Conservation (phyloP, 441 rosid species). For the Melianthus villosus region DNA sequence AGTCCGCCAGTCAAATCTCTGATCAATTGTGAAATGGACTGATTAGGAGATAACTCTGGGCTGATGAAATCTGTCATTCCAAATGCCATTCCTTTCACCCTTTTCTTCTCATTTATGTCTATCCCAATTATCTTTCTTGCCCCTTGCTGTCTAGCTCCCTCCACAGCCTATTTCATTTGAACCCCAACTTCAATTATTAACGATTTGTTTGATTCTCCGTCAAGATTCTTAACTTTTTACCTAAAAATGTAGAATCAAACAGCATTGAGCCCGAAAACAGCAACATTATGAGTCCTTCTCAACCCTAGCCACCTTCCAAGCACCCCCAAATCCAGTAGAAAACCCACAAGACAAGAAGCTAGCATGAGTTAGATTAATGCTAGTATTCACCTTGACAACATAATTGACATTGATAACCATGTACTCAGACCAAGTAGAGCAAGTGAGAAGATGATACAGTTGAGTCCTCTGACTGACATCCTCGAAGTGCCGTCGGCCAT, state of each 20-base stretch:
- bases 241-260: no score
- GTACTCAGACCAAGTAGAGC: slow-evolving; percentile 39
- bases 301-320: slow-evolving; percentile 40
- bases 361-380: slow-evolving; percentile 13
- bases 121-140: slow-evolving; percentile 29
- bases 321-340: slow-evolving; percentile 40
- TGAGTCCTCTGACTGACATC: slow-evolving; percentile 20
- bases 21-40: slow-evolving; percentile 18
- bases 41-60: slow-evolving; percentile 10
- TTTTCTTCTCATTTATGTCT: slow-evolving; percentile 22
- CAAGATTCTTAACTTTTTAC: no score
- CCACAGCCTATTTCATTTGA: slow-evolving; percentile 14
- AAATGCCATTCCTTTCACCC: slow-evolving; percentile 20
- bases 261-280: slow-evolving; percentile 44
- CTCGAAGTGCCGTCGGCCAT: slow-evolving; percentile 32
- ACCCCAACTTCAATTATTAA: neutral
- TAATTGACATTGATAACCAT: slow-evolving; percentile 16
- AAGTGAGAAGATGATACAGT: slow-evolving; percentile 17
- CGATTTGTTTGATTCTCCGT: slow-evolving; percentile 22
- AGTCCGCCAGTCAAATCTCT: slow-evolving; percentile 20
- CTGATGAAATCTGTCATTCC: slow-evolving; percentile 40
- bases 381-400: slow-evolving; percentile 16
- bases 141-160: slow-evolving; percentile 25
- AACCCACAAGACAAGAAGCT: slow-evolving; percentile 33
- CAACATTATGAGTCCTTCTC: slow-evolving; percentile 35